A percentile compares a stretch with the other conserved stretches of the same genome.
Conservation (phyloP, 2,329 filamentous ascomycete genomes). For the Exophiala calicioides region DNA sequence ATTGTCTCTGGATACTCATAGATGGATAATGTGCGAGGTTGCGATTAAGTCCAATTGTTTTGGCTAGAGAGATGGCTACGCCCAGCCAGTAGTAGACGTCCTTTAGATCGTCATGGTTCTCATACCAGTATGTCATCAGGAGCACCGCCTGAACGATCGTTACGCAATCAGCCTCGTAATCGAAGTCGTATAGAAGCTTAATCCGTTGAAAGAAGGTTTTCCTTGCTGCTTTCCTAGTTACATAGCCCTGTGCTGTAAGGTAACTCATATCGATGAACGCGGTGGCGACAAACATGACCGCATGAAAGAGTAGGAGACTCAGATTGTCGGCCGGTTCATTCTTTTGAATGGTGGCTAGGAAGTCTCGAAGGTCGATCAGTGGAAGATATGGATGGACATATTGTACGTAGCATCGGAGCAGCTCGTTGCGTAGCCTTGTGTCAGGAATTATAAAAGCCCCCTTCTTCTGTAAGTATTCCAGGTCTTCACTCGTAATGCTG, state of each 20-base stretch:
- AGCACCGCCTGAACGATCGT: constrained; percentile 83
- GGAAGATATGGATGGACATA: constrained; percentile 95
- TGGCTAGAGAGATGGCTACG: constrained; percentile 86
- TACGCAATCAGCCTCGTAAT: constrained; percentile 86
- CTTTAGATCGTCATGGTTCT: constrained; percentile 93
- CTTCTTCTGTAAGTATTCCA: constrained; percentile 70
- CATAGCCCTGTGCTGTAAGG: no score
- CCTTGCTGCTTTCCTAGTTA: no score
- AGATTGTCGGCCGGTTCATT: constrained; percentile 48
- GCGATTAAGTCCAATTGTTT: constrained; percentile 90
- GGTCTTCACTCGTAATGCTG: no score
- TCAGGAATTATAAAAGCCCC: constrained; percentile 77
- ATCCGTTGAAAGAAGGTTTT: constrained; percentile 1
- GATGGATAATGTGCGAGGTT: constrained; percentile 60
- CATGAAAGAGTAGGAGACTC: no score
- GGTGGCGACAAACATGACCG: no score
- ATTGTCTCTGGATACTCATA: constrained; percentile 60
- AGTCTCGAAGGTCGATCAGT: constrained; percentile 67
- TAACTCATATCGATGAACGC: no score
- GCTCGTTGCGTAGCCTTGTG: constrained; percentile 69
- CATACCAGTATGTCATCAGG: constrained; percentile 97
- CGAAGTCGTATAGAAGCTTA: constrained; percentile 86
- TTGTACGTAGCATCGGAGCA: constrained; percentile 80
- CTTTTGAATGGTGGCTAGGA: constrained; percentile 57
- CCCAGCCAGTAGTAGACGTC: constrained; percentile 99